These are phyloP conservation scores for Boehmeria nivea DNA, from an alignment of 306 rosid species.

Conservation along the genomic window DNA sequence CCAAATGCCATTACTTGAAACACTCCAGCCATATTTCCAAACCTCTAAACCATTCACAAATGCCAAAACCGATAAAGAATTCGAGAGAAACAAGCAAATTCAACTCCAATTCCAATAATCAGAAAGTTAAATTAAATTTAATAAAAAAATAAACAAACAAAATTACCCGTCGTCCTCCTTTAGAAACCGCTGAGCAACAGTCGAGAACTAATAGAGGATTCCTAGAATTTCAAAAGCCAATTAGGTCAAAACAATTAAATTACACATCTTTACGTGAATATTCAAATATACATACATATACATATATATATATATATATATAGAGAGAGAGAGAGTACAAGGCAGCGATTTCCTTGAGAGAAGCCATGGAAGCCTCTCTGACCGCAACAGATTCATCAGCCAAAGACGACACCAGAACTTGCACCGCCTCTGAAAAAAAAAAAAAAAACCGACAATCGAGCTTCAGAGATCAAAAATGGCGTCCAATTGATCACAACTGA, in stretches of 20 bases:
- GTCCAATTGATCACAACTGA: background rate
- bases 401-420: slow-evolving; percentile 68
- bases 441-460: slow-evolving; percentile 11
- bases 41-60: slow-evolving; percentile 46
- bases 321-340: slow-evolving; percentile 39
- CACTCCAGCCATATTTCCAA: slow-evolving; percentile 91
- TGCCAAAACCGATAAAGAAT: background rate
- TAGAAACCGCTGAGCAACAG: slow-evolving; percentile 72
- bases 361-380: slow-evolving; percentile 70
- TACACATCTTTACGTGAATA: background rate
- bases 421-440: slow-evolving; percentile 65
- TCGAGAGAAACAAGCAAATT: background rate
- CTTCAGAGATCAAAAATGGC: slow-evolving; percentile 14
- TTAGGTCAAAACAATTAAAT: slow-evolving; percentile 15
- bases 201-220: slow-evolving; percentile 78
- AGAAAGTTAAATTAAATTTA: background rate
- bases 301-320: background rate
- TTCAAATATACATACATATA: background rate
- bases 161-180: slow-evolving; percentile 88
- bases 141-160: slow-evolving; percentile 2
- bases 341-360: slow-evolving; percentile 71
- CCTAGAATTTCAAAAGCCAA: slow-evolving; percentile 37
- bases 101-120: slow-evolving; percentile 3
- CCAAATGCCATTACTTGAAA: slow-evolving; percentile 92
- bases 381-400: slow-evolving; percentile 79